Base-by-base conservation (phyloP, 1,139 yeast species). In the Candida buenavistaensis region DNA sequence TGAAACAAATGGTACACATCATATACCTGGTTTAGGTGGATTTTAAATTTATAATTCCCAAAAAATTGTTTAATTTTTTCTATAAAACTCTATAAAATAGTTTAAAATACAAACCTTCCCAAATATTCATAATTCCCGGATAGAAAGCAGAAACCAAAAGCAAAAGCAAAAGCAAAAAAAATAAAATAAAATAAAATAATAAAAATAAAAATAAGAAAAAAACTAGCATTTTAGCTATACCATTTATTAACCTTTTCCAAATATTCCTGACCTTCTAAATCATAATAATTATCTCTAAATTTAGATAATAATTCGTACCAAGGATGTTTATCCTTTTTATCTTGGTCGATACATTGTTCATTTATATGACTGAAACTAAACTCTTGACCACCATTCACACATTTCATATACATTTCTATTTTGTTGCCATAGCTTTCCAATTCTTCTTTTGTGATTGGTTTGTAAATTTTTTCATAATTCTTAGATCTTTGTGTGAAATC, bases 401-500 rank as follows among this genome's bases (percentile, higher is more conserved):
- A 54, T 37, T 63, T 63, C 28, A 76, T 53, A 47, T 75, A 78
- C 46, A 55, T 44, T 3, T 51, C 42, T 15, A 56, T 37, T 23
- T 63, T 63, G 8, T 55, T 55, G 11, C 28, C 30, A 38, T 69
- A 62, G 3, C 38, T 30, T 8, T 54, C 45, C 33, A 80, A 59
- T 54, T 82, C 89, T 3, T 58, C 58, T 10, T 50, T 43, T 2
- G 75, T 63, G 14, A 82, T 68, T 6, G 78, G 80, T 44, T 80
- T 75, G 51, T 78, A 82, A n/a, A 75, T 74, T 28, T 62, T 55
- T 36, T 64, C 62, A 52, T 82, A 82, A 45, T 73, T 72, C 25
- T 64, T 57, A n/a, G 81, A 62, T 42, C 90, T 65, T 37, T 64
- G 61, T 30, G 80, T 68, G 49, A 82, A 82, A 57, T 82, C 89